Base-by-base conservation (phyloP, 306 rosid species). In the Castanopsis chinensis region DNA sequence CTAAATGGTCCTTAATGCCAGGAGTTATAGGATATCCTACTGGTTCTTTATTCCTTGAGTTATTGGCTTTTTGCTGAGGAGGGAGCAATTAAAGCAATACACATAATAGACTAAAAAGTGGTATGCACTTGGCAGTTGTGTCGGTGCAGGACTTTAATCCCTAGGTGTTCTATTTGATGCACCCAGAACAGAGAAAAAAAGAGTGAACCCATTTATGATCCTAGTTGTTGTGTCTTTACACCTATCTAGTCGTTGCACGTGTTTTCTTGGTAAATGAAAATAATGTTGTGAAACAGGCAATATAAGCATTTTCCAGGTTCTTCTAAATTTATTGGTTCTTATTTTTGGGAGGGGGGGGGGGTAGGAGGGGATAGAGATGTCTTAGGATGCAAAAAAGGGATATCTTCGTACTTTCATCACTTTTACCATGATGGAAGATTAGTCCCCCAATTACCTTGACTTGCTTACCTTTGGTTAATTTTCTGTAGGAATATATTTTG, bases 401-500 rank as follows among this genome's bases (percentile, higher is more conserved):
- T 73, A 56, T 52, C 54, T 56, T 12, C 6, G 23, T 30, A 33
- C 51, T 6, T 18, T 7, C 12, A 37, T 43, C 54, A 3, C 52
- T n/a, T 18, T 10, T 28, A 11, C 54, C 67, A 9, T n/a, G 55
- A 53, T 52, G 57, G 17, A 33, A n/a, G 21, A 30, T 43, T 5
- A 8, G 65, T 30, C 80, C 43, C 54, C 37, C 64, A 77, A 52
- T 81, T n/a, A 32, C 28, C 20, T 72, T 74, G 30, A 55, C 53
- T 80, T 63, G 57, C 79, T 69, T 49, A 74, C 45, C 73, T 79
- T 67, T 74, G 41, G 45, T 73, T 37, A n/a, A 77, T 82, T 84
- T 45, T 65, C 17, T 74, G 61, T 72, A 94, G 98, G 89, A 83
- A 75, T 94, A 86, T 82, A 41, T 79, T 94, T 89, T 74, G 90